A percentile compares a stretch with the other conserved stretches of the same genome.
Evolutionary conservation across 148 eudicot species (phyloP).

Genomic region (Suaeda aralocaspica): DNA sequence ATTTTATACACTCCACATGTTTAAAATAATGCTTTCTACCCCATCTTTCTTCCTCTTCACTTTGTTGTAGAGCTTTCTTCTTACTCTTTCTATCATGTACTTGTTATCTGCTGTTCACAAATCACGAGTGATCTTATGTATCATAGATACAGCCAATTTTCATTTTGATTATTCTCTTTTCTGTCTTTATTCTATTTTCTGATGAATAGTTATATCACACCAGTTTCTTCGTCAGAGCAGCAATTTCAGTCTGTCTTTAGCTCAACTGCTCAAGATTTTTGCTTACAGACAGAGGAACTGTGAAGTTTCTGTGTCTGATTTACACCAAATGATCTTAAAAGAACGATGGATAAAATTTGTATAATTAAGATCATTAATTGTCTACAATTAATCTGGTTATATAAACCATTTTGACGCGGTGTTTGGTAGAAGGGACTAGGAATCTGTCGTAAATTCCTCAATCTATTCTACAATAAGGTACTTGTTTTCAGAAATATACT

Average conservation of each 20-base stretch:
- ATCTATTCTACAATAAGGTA: no score
- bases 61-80: background rate
- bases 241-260: background rate
- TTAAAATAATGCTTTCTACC: background rate
- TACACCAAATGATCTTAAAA: background rate
- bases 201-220: background rate
- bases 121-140: background rate
- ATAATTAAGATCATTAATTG: background rate
- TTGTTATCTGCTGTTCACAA: background rate
- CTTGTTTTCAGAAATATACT: no score
- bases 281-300: background rate
- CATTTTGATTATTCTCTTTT: conserved; percentile 1
- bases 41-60: background rate
- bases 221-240: background rate
- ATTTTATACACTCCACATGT: background rate
- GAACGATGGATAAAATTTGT: background rate
- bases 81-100: no score
- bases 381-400: no score
- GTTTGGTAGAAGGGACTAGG: background rate
- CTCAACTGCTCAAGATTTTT: background rate
- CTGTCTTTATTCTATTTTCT: background rate
- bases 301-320: background rate
- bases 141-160: background rate
- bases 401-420: background rate
- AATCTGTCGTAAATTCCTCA: no score